Conservation (phyloP, 108 stramenopile species). For the Conticribra guillardii region DNA sequence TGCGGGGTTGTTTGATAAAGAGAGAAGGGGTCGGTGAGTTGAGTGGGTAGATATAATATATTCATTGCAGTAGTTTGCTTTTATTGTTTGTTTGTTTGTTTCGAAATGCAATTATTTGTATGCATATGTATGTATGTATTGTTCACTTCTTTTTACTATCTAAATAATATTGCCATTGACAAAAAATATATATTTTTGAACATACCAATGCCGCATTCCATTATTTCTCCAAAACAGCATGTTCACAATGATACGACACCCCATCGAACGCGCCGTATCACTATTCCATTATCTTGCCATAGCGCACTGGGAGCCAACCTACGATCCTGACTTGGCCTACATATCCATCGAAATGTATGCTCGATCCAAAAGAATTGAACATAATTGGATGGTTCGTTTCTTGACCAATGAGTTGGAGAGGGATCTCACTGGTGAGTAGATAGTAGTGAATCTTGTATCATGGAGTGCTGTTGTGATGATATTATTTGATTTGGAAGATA, state of each 20-base stretch:
- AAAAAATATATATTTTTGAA: background rate
- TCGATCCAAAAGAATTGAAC: conserved; percentile 21
- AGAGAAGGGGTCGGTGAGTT: conserved; percentile 17
- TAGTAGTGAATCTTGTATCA: no score
- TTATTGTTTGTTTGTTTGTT: no score
- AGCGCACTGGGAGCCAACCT: conserved; percentile 28
- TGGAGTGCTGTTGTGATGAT: no score
- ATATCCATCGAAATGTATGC: conserved; percentile 42
- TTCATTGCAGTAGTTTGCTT: background rate
- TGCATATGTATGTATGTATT: background rate
- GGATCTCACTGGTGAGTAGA: conserved; percentile 28
- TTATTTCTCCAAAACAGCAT: conserved; percentile 3
- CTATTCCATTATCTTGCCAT: conserved; percentile 19
- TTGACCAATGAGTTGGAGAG: conserved; percentile 30
- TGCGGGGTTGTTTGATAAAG: conserved; percentile 21
- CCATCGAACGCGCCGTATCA: conserved; percentile 24
- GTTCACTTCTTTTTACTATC: background rate
- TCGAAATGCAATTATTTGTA: background rate
- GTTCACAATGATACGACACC: conserved; percentile 23
- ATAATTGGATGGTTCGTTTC: conserved; percentile 40
- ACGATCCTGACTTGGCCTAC: conserved; percentile 26
- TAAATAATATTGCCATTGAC: background rate
- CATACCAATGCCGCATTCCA: background rate
- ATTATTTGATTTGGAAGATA: no score
- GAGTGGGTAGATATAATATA: no score